Evolutionary conservation across 108 stramenopile genomes (phyloP), one percentile per base, ranked within the genome.

Genomic region (Aurantiochytrium sp.): DNA sequence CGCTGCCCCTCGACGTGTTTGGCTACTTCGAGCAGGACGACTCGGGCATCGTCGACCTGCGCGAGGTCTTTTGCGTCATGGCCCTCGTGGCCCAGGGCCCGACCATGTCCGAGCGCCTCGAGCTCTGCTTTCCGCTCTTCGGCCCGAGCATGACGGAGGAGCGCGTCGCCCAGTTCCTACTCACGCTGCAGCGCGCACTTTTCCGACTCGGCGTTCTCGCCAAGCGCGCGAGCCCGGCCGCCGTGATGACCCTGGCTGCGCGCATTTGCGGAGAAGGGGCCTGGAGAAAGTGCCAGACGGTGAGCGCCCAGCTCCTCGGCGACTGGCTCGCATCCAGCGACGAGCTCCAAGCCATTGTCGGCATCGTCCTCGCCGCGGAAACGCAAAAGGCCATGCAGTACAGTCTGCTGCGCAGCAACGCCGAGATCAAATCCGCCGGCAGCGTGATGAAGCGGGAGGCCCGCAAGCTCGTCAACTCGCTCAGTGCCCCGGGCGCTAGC

Each of bases 251-350:
- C 21, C 45, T 81, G 12, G 73, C 42, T 39, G 45, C 21, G 10
- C 73, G 45, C 24, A 81, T 81, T 81, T 81, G 73, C 45, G 73
- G 73, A 12, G 73, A 81, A 48, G 73, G 73, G 8, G 73, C 73
- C n/a, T 81, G 73, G 73, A 22, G 73, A 12, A 81, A 81, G 30
- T 48, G 39, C 45, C 73, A 81, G 45, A 81, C 73, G 39, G 73
- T 81, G 45, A 48, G 42, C 17, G 73, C 73, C 6, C 73, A 81
- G 73, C 73, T 81, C 1, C 45, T 81, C 27, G 73, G 73, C n/a
- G 73, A 81, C 73, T 81, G 73, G 73, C 73, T 81, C 19, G 45
- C 45, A 24, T n/a, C 39, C 17, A 48, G 39, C 45, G 39, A 48
- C 10, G 73, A 81, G 6, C 12, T 81, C 42, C 21, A 48, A 1